Evolutionary conservation across 1,284 basidiomycete species (phyloP), one percentile per base, ranked within the genome.

Genomic region (Grifola frondosa): DNA sequence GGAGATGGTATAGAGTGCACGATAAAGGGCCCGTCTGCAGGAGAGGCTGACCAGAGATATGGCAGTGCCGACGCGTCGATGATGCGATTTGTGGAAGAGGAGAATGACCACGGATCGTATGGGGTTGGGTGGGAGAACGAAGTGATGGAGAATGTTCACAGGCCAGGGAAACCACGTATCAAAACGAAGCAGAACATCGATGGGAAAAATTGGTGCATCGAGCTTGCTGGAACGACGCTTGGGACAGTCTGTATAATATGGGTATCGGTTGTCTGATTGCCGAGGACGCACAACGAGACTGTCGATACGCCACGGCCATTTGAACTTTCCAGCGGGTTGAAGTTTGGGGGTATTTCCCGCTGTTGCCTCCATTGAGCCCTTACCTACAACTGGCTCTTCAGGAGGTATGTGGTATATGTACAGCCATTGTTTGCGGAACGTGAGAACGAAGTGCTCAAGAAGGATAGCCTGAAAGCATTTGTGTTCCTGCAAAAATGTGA

Each of bases 121-220:
- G 1, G 63, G 53, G 52, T 80, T 76, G 0, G 74, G 69, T 2
- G 58, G 57, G 7, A 87, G 65, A 24, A 72, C 57, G 58, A 74
- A 83, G 58, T 81, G 78, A 49, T 84, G 80, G 11, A 86, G 66
- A 29, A 80, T 62, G 59, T 86, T 85, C 46, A 80, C 74, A 0
- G 82, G 80, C 83, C 81, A 85, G 5, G 81, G 81, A 48, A 75
- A 79, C 42, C 66, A 68, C 56, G 75, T 80, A 11, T 73, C 73
- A 54, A 79, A 84, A 11, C 84, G 78, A 19, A 84, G 56, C 31
- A 81, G 66, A 17, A 83, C 64, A 46, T 73, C 73, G 46, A 84
- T 68, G 0, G 70, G 61, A 2, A 63, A 60, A n/a, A 60, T 51
- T 30, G 40, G 44, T 20, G 34, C 11, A 10, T 49, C 23, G 46